phyloP scores from a whole-genome alignment of 306 rosid genomes.

The Sindora glabra region DNA sequence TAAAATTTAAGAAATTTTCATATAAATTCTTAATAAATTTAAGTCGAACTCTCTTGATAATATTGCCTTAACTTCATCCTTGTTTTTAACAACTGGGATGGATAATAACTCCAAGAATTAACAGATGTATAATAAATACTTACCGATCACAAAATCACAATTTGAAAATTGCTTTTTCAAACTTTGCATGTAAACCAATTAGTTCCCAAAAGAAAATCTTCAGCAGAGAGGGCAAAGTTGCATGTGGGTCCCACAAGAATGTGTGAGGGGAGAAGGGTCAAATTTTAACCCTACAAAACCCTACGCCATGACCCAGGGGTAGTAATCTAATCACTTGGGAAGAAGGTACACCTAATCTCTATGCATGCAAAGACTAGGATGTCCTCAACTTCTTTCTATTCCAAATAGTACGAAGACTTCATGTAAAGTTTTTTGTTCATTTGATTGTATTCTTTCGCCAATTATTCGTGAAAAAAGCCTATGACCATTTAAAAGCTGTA shows the following conservation, averaged over 20 bases:
- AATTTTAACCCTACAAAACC: constrained; percentile 8
- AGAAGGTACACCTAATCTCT: constrained; percentile 11
- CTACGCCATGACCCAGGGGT: too few species aligned
- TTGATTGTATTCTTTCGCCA: constrained; percentile 4
- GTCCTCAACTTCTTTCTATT: constrained; percentile 9
- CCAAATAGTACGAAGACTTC: constrained; percentile 16
- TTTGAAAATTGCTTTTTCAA: too few species aligned
- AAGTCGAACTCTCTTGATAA: too few species aligned
- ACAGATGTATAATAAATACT: too few species aligned
- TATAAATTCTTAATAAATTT: too few species aligned
- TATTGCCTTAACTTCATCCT: too few species aligned
- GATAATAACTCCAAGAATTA: too few species aligned
- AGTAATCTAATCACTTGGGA: constrained; percentile 4
- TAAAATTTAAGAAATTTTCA: too few species aligned
- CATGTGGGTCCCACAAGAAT: constrained; percentile 19
- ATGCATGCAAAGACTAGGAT: constrained; percentile 15
- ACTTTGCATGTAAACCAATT: too few species aligned
- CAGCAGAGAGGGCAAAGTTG: background rate
- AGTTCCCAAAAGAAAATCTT: too few species aligned
- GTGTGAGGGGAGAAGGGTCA: constrained; percentile 16
- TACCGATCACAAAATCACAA: too few species aligned
- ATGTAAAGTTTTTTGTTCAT: background rate
- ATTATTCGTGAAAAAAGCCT: constrained; percentile 29
- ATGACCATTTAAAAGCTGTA: constrained; percentile 34
- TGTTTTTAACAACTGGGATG: too few species aligned